Evolutionary conservation across 169 alveolate genomes (phyloP), one percentile per base, ranked within the genome.

Genomic region (Eimeria zaria): DNA sequence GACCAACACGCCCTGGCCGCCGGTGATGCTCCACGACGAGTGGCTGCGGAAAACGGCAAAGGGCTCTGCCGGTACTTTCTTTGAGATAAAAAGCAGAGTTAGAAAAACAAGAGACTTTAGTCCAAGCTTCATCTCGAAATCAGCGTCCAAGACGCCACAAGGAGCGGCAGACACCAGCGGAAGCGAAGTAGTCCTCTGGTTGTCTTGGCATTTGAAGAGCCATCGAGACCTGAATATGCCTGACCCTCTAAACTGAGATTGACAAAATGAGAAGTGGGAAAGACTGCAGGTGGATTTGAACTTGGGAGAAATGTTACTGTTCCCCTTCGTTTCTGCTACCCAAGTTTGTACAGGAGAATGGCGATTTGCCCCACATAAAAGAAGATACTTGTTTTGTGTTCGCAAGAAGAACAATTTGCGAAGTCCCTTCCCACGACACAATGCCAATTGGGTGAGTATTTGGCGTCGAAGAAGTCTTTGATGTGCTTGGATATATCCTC

Each of bases 371-470:
- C 99, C 83, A 98, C 98, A 95, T 98, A 99, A 97, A 99, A 98
- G 97, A 98, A 98, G 39, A 99, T 97, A 97, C 97, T 98, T 91
- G 98, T 98, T 97, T 98, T 98, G 83, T 97, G 97, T 95, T 98
- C 98, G 92, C 98, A 98, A 44, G 99, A 98, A 60, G 98, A 99
- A 94, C 96, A 98, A 36, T 98, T 97, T 62, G 98, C 99, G 96
- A 98, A 99, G 97, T 98, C 98, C 96, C 98, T 98, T n/a, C 99
- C 99, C n/a, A 99, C 99, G 48, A 99, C 98, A 84, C 99, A 99
- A 97, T 98, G 99, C 99, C 99, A 99, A 96, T 98, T 98, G 18
- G 99, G 99, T 53, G 98, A 98, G 95, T 99, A 98, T 96, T 98
- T 98, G 41, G 98, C 98, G 96, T 98, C 99, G 89, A 99, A 98